These are phyloP conservation scores for Pneumocystis wakefieldiae DNA, from an alignment of 1,139 yeast genomes.

Conservation along the genomic window DNA sequence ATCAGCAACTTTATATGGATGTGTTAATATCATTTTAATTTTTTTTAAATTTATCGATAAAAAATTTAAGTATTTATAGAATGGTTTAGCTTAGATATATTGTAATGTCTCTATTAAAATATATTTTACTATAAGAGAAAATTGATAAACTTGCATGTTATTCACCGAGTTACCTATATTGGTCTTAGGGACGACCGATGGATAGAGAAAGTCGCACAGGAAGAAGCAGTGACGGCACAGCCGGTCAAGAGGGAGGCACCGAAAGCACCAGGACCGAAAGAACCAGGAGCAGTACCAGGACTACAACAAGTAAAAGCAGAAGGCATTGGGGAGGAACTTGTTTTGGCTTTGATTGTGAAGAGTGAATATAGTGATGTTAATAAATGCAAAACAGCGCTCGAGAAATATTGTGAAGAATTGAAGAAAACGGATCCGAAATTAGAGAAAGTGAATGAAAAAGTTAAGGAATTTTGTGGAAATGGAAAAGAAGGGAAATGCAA, in stretches of 20 bases:
- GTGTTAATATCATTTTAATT: slow-evolving; percentile 18
- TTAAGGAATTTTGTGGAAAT: background rate
- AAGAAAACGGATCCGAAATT: background rate
- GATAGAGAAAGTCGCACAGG: too few species aligned
- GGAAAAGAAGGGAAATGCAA: background rate
- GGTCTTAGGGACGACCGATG: too few species aligned
- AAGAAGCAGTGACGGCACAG: too few species aligned
- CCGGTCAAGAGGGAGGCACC: too few species aligned
- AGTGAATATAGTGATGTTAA: background rate
- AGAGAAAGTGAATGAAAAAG: background rate
- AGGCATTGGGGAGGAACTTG: background rate
- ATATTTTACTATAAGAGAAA: too few species aligned
- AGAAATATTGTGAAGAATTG: background rate
- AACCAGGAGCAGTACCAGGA: too few species aligned
- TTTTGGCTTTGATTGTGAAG: background rate
- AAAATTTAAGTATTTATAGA: too few species aligned
- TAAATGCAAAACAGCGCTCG: background rate
- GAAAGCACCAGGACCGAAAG: background rate
- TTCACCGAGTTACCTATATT: too few species aligned
- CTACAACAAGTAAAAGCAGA: background rate
- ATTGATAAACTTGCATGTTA: too few species aligned
- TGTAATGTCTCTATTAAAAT: too few species aligned
- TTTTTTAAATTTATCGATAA: background rate
- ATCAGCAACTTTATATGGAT: slow-evolving; percentile 92
- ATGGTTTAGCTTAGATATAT: too few species aligned